Percentiles rank a stretch among this genome's conserved stretches.
These are phyloP conservation scores for Plectosphaerella sp. DNA, from an alignment of 2,329 filamentous ascomycete genomes.

Conservation along the genomic window DNA sequence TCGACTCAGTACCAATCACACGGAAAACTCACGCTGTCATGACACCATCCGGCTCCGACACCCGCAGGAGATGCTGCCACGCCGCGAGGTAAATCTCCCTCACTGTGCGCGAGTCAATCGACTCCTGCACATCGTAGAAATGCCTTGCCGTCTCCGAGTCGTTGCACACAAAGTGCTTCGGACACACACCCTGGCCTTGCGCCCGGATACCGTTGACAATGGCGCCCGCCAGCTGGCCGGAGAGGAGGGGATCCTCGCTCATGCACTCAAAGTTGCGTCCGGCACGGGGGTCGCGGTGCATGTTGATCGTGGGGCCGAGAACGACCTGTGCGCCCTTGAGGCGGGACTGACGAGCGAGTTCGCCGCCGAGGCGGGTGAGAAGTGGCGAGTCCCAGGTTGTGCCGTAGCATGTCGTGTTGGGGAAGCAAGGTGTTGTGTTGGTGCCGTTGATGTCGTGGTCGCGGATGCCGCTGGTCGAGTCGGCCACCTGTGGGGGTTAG, in stretches of 20 bases:
- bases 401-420: conserved; percentile 20
- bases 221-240: conserved; percentile 34
- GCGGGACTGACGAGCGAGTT: conserved; percentile 13
- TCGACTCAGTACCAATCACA: too few species aligned
- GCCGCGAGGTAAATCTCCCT: conserved; percentile 14
- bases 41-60: conserved; percentile 7
- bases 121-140: conserved; percentile 12
- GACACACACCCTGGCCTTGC: conserved; percentile 26
- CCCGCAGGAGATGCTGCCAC: conserved; percentile 13
- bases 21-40: conserved; percentile 11
- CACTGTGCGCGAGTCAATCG: conserved; percentile 5
- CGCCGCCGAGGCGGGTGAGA: conserved; percentile 8
- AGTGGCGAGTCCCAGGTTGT: conserved; percentile 13
- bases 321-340: conserved; percentile 67
- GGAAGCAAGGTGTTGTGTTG: conserved; percentile 16
- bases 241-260: conserved; percentile 36
- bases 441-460: conserved; percentile 8
- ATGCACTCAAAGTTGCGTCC: conserved; percentile 39
- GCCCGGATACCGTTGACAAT: conserved; percentile 33
- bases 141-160: conserved; percentile 18
- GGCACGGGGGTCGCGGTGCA: conserved; percentile 35
- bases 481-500: conserved; percentile 7
- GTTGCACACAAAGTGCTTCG: conserved; percentile 36
- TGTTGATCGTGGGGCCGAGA: conserved; percentile 56
- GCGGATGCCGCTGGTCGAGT: conserved; percentile 12